Percentiles rank a stretch among this genome's conserved stretches.
These are phyloP conservation scores for Pythium volutum DNA, from an alignment of 352 stramenopile genomes.

Conservation along the genomic window DNA sequence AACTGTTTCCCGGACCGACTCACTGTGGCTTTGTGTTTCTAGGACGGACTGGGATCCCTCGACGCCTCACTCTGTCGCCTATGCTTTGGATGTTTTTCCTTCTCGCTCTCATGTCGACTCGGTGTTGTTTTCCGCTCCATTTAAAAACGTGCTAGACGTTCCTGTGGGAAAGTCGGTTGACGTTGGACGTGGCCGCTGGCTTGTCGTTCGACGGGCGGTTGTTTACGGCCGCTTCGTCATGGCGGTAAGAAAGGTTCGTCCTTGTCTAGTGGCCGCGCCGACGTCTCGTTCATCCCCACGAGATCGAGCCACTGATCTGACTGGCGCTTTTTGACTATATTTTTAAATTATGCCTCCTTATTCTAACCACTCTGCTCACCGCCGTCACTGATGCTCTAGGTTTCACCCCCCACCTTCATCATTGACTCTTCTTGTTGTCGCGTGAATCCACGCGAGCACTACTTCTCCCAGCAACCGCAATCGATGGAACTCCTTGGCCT, in stretches of 20 bases:
- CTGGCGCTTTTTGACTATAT: slow-evolving; percentile 1
- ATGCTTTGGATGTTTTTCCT: too few relatives aligned
- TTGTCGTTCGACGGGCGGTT: slow-evolving; percentile 20
- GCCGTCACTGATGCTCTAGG: background rate
- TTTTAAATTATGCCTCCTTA: background rate
- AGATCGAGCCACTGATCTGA: slow-evolving; percentile 17
- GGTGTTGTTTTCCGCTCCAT: background rate
- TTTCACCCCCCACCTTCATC: background rate
- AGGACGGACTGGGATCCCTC: too few relatives aligned
- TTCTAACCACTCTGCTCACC: background rate
- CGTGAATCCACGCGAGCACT: slow-evolving; percentile 27
- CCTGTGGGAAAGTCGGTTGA: background rate
- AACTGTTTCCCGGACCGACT: too few relatives aligned
- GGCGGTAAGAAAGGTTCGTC: slow-evolving; percentile 66
- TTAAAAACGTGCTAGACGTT: background rate
- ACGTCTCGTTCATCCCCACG: background rate
- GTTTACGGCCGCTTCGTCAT: slow-evolving; percentile 34
- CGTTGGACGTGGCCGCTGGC: slow-evolving; percentile 2
- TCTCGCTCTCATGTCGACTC: too few relatives aligned
- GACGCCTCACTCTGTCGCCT: too few relatives aligned
- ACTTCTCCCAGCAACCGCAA: slow-evolving; percentile 21
- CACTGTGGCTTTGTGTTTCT: too few relatives aligned
- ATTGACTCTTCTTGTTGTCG: slow-evolving; percentile 17
- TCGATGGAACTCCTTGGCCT: slow-evolving; percentile 44
- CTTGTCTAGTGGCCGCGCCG: slow-evolving; percentile 36